Evolutionary conservation across 2,329 filamentous ascomycete genomes (phyloP).

Genomic region (Ophiostoma himal-ulmi): DNA sequence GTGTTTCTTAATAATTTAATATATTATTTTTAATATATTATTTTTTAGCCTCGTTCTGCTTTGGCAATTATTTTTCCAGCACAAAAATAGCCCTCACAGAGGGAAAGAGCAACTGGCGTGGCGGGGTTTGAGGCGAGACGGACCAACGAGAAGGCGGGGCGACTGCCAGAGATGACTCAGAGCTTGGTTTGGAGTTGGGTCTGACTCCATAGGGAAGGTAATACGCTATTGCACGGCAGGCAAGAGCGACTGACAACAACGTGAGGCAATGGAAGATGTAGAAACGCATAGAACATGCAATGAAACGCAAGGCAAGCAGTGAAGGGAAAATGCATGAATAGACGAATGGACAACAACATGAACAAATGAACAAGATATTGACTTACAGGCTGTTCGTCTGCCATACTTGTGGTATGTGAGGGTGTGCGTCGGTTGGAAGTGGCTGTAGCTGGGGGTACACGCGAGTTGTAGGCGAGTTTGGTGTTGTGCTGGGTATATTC

Average conservation of each 20-base stretch:
- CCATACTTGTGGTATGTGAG: slow-evolving; percentile 17
- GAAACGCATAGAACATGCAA: slow-evolving; percentile 9
- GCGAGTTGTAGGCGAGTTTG: background rate
- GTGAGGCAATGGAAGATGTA: slow-evolving; percentile 1
- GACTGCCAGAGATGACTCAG: slow-evolving; percentile 21
- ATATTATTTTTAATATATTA: slow-evolving; percentile 13
- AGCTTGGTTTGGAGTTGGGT: background rate
- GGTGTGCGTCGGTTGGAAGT: background rate
- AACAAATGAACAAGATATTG: background rate
- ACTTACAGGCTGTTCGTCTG: slow-evolving; percentile 19
- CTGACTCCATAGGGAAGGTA: slow-evolving; percentile 6
- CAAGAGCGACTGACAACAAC: background rate
- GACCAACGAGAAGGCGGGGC: slow-evolving; percentile 21
- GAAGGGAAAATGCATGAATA: background rate
- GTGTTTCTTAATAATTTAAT: slow-evolving; percentile 15
- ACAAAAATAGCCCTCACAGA: slow-evolving; percentile 18
- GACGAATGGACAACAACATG: background rate
- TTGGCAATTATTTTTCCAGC: slow-evolving; percentile 16
- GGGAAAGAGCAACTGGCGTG: slow-evolving; percentile 11
- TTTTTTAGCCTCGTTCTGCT: slow-evolving; percentile 14
- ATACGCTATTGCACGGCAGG: background rate
- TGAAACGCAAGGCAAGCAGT: slow-evolving; percentile 1
- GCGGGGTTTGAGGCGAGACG: slow-evolving; percentile 22
- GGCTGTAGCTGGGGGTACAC: background rate
- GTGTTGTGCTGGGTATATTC: background rate